These are phyloP conservation scores for Metschnikowia noctiluminum DNA, from an alignment of 805 yeast genomes.

Conservation along the genomic window DNA sequence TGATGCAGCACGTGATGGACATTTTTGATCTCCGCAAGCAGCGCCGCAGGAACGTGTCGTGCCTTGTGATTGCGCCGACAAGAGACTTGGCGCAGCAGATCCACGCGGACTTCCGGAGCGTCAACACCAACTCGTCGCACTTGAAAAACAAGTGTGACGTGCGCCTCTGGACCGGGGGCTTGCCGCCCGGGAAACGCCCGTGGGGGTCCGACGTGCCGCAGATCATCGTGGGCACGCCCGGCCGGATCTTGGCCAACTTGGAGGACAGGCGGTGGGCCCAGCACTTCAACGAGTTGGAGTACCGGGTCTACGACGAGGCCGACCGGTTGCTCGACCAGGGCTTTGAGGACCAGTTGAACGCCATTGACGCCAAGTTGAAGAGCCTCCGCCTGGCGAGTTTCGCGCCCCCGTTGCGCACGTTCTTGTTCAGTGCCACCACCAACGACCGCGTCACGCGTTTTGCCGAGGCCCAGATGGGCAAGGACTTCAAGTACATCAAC, in stretches of 20 bases:
- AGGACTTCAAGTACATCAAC: constrained; percentile 58
- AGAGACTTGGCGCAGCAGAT: constrained; percentile 88
- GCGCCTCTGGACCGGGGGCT: constrained; percentile 63
- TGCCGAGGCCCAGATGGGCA: constrained; percentile 57
- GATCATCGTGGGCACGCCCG: constrained; percentile 85
- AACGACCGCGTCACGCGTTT: constrained; percentile 62
- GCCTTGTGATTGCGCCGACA: constrained; percentile 82
- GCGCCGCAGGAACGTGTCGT: constrained; percentile 30
- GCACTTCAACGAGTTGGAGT: constrained; percentile 52
- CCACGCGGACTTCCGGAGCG: constrained; percentile 55
- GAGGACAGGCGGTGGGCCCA: constrained; percentile 42
- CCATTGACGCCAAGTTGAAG: constrained; percentile 51
- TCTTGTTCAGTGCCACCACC: constrained; percentile 87
- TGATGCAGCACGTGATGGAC: constrained; percentile 54
- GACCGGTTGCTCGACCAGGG: constrained; percentile 83
- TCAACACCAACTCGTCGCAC: constrained; percentile 25
- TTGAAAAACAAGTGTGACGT: constrained; percentile 17
- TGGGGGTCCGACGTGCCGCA: constrained; percentile 43
- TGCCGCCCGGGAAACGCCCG: constrained; percentile 32
- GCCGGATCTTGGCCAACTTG: constrained; percentile 68
- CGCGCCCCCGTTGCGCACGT: constrained; percentile 49
- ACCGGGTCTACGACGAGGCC: constrained; percentile 85
- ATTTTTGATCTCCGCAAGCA: constrained; percentile 13
- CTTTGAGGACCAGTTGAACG: constrained; percentile 62
- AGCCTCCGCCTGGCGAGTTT: constrained; percentile 23